phyloP scores from a whole-genome alignment of 1,139 yeast genomes.

The Blastobotrys serpentis region DNA sequence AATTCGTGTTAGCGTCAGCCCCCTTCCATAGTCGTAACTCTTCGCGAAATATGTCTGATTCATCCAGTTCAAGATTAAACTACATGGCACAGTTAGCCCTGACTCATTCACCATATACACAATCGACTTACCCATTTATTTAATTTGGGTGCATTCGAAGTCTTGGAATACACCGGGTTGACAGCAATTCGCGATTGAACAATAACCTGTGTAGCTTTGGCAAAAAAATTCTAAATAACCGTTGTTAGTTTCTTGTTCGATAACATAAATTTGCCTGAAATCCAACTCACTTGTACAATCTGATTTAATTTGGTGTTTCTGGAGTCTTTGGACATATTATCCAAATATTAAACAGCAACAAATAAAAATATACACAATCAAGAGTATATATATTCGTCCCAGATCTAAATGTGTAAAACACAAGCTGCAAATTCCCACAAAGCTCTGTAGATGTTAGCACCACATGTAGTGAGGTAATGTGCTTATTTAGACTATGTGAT shows the following conservation, averaged over 20 bases:
- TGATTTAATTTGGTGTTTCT: conserved; percentile 38
- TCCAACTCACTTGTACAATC: conserved; percentile 40
- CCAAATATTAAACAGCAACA: background rate
- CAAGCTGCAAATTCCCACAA: background rate
- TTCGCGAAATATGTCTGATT: conserved; percentile 49
- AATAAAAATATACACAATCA: background rate
- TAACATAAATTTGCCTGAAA: too few relatives aligned
- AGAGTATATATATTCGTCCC: background rate
- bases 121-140: too few relatives aligned
- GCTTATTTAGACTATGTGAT: background rate
- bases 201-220: too few relatives aligned
- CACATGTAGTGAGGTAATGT: background rate
- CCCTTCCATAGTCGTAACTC: conserved; percentile 63
- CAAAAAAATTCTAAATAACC: too few relatives aligned
- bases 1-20: conserved; percentile 31
- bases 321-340: conserved; percentile 10
- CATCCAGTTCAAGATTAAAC: conserved; percentile 66
- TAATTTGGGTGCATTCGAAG: too few relatives aligned
- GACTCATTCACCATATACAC: too few relatives aligned
- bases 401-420: background rate
- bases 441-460: background rate
- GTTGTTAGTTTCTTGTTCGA: too few relatives aligned
- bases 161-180: too few relatives aligned
- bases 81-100: conserved; percentile 31
- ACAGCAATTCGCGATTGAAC: too few relatives aligned